Evolutionary conservation across 257 asterid genomes (phyloP).

Genomic region (Salvia rosmarinus): DNA sequence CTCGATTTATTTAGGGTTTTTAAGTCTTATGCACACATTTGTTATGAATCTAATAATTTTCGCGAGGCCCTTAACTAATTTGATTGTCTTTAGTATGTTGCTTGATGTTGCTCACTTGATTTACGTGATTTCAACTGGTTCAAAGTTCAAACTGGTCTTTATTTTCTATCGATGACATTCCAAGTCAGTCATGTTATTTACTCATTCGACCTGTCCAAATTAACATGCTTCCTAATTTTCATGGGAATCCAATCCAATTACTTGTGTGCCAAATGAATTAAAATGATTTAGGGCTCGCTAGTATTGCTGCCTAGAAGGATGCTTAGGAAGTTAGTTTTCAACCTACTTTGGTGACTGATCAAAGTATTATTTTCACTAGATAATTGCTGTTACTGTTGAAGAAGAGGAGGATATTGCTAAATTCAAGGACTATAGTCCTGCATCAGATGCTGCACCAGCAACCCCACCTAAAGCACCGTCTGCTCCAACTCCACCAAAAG

Average conservation of each 20-base stretch:
- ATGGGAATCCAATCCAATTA: neutral
- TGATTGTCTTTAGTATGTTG: conserved; percentile 14
- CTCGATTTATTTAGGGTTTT: conserved; percentile 3
- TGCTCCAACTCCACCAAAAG: conserved; percentile 68
- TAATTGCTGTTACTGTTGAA: conserved; percentile 87
- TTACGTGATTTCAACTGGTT: conserved; percentile 9
- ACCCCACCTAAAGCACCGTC: conserved; percentile 60
- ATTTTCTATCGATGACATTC: conserved; percentile 14
- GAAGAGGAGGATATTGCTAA: conserved; percentile 80
- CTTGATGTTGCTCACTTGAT: neutral
- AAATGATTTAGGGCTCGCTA: conserved; percentile 10
- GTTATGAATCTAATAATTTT: conserved; percentile 22
- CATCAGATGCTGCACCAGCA: conserved; percentile 67
- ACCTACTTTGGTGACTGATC: conserved; percentile 32
- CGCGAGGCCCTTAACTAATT: neutral
- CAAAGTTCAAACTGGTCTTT: conserved; percentile 19
- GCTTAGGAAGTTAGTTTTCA: neutral
- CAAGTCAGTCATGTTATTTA: neutral
- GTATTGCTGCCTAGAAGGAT: conserved; percentile 1
- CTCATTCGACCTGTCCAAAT: conserved; percentile 12
- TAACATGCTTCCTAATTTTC: conserved; percentile 17
- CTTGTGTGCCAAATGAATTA: neutral
- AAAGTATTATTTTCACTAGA: conserved; percentile 41
- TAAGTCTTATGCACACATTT: too few relatives aligned
- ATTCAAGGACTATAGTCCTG: conserved; percentile 73